A percentile compares a stretch with the other conserved stretches of the same genome.
Evolutionary conservation across 805 yeast species (phyloP).

Genomic region (Saccharomycopsis oosterbeekiorum): DNA sequence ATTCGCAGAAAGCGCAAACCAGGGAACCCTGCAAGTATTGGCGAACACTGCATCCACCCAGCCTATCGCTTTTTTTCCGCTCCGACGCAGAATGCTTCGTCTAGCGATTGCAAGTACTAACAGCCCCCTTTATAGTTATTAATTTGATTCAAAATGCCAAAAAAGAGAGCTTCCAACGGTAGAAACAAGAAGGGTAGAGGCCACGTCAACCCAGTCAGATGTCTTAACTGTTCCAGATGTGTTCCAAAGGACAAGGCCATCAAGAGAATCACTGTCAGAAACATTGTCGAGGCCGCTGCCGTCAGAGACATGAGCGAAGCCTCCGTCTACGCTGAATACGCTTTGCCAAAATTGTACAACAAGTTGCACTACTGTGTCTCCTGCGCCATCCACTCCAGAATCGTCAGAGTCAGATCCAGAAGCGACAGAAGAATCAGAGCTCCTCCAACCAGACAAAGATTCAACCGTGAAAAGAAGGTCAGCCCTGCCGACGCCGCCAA

Average conservation of each 20-base stretch:
- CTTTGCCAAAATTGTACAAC: constrained; percentile 98
- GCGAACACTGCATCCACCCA: too few relatives aligned
- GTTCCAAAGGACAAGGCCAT: constrained; percentile 99
- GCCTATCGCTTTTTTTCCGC: too few relatives aligned
- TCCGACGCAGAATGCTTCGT: too few relatives aligned
- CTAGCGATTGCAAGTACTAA: not conserved
- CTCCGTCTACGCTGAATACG: constrained; percentile 98
- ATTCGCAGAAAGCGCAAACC: too few relatives aligned
- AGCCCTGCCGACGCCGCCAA: constrained; percentile 97
- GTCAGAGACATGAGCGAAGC: constrained; percentile 99
- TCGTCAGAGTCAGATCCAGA: constrained; percentile 99
- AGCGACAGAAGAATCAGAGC: constrained; percentile 97
- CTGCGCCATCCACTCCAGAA: constrained; percentile 99
- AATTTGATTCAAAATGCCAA: constrained; percentile 59
- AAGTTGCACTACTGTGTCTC: constrained; percentile 99
- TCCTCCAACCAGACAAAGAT: constrained; percentile 99
- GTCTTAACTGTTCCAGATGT: constrained; percentile 99
- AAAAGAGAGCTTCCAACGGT: constrained; percentile 99
- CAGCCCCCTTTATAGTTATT: not conserved
- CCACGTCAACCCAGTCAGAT: constrained; percentile 99
- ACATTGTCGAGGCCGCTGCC: constrained; percentile 99
- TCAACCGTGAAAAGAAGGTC: constrained; percentile 91
- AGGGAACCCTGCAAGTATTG: too few relatives aligned
- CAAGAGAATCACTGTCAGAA: constrained; percentile 99
- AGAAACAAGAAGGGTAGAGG: constrained; percentile 99